These are phyloP conservation scores for Phytophthora cajani DNA, from an alignment of 352 stramenopile species.

Conservation along the genomic window DNA sequence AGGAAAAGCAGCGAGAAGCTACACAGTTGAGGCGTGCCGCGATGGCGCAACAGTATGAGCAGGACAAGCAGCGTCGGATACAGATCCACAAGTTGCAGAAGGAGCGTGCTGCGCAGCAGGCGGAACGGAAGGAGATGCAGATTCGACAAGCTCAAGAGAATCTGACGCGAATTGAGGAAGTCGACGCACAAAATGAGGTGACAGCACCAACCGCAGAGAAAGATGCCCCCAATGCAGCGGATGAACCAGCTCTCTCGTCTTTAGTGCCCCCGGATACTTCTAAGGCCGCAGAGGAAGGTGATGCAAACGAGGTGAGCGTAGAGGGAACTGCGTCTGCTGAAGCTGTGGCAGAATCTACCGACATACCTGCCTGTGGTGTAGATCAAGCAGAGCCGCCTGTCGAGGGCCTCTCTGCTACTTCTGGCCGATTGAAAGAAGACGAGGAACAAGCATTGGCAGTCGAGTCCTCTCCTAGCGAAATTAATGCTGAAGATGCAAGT, in stretches of 20 bases:
- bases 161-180: neutral
- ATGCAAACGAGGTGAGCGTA: neutral
- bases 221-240: neutral
- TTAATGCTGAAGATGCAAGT: neutral
- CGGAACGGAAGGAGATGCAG: slow-evolving; percentile 22
- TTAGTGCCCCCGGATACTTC: neutral
- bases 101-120: slow-evolving; percentile 44
- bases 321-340: neutral
- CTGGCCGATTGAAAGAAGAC: neutral
- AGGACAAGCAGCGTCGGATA: slow-evolving; percentile 67
- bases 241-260: neutral
- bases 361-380: neutral
- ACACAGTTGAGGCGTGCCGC: slow-evolving; percentile 52
- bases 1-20: slow-evolving; percentile 56
- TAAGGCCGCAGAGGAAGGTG: neutral
- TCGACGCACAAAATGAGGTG: neutral
- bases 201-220: neutral
- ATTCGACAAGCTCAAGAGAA: slow-evolving; percentile 22
- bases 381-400: neutral
- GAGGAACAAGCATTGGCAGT: neutral
- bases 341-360: neutral
- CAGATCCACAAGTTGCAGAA: slow-evolving; percentile 74
- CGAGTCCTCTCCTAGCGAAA: neutral
- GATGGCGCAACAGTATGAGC: slow-evolving; percentile 69
- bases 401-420: neutral